Conservation (phyloP, 768 basidiomycete species). For the Hortiboletus flavorubellus region DNA sequence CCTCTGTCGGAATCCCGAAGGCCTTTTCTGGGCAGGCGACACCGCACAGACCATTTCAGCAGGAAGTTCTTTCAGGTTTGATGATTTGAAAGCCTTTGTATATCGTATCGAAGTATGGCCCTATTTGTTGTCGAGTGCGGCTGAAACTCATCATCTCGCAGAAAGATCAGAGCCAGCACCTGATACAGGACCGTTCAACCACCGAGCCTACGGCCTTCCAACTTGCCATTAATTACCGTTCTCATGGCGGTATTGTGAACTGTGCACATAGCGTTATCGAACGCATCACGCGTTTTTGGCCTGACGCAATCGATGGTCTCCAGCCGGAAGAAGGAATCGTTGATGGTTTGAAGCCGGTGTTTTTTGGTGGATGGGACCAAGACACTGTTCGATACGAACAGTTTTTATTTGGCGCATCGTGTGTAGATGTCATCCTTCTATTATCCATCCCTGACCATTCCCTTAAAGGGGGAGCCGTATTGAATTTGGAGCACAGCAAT, state of each 20-base stretch:
- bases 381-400: slow-evolving; percentile 47
- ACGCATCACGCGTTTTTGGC: slow-evolving; percentile 61
- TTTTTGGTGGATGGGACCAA: slow-evolving; percentile 48
- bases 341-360: slow-evolving; percentile 54
- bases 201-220: slow-evolving; percentile 45
- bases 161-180: slow-evolving; percentile 17
- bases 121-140: not conserved
- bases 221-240: slow-evolving; percentile 63
- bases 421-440: slow-evolving; percentile 1
- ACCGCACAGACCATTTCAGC: slow-evolving; percentile 76
- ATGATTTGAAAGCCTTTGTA: slow-evolving; percentile 67
- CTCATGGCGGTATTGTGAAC: slow-evolving; percentile 70
- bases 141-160: slow-evolving; percentile 1
- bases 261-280: slow-evolving; percentile 64
- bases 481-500: slow-evolving; percentile 65
- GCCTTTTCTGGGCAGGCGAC: slow-evolving; percentile 78
- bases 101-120: slow-evolving; percentile 54
- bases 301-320: slow-evolving; percentile 58
- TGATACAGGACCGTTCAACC: slow-evolving; percentile 13
- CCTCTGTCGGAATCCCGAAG: slow-evolving; percentile 59
- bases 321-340: slow-evolving; percentile 53
- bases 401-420: slow-evolving; percentile 54
- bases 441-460: slow-evolving; percentile 7
- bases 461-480: slow-evolving; percentile 42
- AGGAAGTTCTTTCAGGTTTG: slow-evolving; percentile 69